Conservation (phyloP, 2,329 filamentous ascomycete genomes). For the Penicillium brevicompactum region DNA sequence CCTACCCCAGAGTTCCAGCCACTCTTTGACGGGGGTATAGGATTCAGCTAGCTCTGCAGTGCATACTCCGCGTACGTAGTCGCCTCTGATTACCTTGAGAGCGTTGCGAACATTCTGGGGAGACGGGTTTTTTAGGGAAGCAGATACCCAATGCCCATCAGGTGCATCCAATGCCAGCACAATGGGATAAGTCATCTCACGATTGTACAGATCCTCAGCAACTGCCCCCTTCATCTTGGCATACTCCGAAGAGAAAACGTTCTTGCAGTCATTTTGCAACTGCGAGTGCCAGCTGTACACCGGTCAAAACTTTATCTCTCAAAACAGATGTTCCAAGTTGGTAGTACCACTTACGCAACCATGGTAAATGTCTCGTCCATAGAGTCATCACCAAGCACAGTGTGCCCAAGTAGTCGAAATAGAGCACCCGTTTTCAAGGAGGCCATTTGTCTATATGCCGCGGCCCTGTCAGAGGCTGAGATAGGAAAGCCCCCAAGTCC, state of each 20-base stretch:
- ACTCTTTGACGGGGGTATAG: constrained; percentile 16
- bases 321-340: background rate
- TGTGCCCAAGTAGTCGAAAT: constrained; percentile 23
- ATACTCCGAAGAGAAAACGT: constrained; percentile 27
- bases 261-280: constrained; percentile 28
- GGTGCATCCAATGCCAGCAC: constrained; percentile 20
- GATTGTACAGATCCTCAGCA: constrained; percentile 24
- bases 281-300: constrained; percentile 25
- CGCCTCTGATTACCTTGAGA: background rate
- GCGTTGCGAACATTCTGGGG: constrained; percentile 5
- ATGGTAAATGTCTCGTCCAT: constrained; percentile 19
- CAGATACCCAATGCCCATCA: constrained; percentile 17
- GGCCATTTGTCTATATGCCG: constrained; percentile 19
- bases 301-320: too few species aligned
- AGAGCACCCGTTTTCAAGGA: constrained; percentile 24
- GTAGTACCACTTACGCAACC: constrained; percentile 15
- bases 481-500: constrained; percentile 16
- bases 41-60: constrained; percentile 17
- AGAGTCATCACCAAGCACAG: constrained; percentile 19
- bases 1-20: constrained; percentile 30
- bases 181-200: constrained; percentile 23
- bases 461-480: constrained; percentile 8
- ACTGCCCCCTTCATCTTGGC: constrained; percentile 21
- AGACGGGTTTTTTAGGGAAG: constrained; percentile 15
- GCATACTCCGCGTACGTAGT: constrained; percentile 7